Percentiles rank a stretch among this genome's conserved stretches.
phyloP scores from a whole-genome alignment of 495 filamentous ascomycete species.

The Bathelium albidoporum region DNA sequence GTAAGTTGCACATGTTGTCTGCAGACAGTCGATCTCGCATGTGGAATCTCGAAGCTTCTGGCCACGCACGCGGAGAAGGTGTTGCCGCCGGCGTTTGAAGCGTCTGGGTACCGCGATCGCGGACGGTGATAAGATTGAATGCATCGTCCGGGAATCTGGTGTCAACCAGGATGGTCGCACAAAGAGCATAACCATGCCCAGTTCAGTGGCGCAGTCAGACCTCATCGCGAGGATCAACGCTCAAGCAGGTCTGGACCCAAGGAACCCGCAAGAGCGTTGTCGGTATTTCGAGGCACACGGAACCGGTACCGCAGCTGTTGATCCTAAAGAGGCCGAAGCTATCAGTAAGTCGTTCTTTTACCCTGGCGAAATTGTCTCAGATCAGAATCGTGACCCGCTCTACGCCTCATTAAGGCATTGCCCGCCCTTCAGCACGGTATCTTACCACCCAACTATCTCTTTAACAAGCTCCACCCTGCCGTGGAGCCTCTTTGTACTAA shows the following conservation, averaged over 20 bases:
- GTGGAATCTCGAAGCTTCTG: conserved; percentile 38
- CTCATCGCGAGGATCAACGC: neutral
- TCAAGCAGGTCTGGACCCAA: neutral
- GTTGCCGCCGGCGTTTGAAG: conserved; percentile 35
- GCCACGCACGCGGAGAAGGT: conserved; percentile 41
- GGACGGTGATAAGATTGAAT: conserved; percentile 11
- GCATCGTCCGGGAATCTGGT: conserved; percentile 4
- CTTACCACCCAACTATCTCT: no score
- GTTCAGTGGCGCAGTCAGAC: neutral
- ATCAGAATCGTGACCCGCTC: no score
- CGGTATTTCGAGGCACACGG: conserved; percentile 7
- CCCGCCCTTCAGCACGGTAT: no score
- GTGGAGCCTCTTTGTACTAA: no score
- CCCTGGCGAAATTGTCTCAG: neutral
- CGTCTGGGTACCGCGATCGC: conserved; percentile 10
- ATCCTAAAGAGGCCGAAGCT: neutral
- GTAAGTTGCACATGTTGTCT: conserved; percentile 14
- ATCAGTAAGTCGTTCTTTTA: conserved; percentile 28
- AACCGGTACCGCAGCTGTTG: conserved; percentile 7
- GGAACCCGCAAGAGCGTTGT: conserved; percentile 8
- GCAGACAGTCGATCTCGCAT: conserved; percentile 19
- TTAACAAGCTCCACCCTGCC: no score
- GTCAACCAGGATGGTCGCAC: conserved; percentile 4
- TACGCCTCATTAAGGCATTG: no score
- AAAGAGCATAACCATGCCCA: conserved; percentile 3